Evolutionary conservation across 2,329 filamentous ascomycete species (phyloP).

Genomic region (Tolypocladium amazonense): DNA sequence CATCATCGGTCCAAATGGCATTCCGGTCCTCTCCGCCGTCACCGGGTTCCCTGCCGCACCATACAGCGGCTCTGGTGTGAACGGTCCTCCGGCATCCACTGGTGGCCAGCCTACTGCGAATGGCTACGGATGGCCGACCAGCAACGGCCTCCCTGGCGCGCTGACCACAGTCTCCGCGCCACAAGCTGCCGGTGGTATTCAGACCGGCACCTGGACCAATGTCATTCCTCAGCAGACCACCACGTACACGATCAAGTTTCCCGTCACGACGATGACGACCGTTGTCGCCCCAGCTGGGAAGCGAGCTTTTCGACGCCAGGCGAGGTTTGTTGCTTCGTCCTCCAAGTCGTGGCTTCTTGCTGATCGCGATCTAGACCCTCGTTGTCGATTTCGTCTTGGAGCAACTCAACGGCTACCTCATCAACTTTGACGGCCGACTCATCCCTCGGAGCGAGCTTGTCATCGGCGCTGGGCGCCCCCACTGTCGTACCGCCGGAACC

Average conservation of each 20-base stretch:
- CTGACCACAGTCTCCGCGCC: constrained; percentile 11
- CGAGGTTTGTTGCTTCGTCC: constrained; percentile 11
- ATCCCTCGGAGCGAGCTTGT: constrained; percentile 11
- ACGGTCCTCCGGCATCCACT: constrained; percentile 6
- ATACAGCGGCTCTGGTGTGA: constrained; percentile 6
- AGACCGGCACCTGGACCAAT: constrained; percentile 28
- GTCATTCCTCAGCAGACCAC: constrained; percentile 26
- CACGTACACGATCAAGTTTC: constrained; percentile 27
- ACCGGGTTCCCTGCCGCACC: constrained; percentile 7
- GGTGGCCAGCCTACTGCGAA: constrained; percentile 4
- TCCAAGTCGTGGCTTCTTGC: neutral
- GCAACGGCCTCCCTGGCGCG: constrained; percentile 5
- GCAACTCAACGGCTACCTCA: constrained; percentile 17
- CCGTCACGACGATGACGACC: constrained; percentile 26
- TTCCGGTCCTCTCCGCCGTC: constrained; percentile 10
- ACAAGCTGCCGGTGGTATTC: constrained; percentile 8
- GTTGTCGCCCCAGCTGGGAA: constrained; percentile 15
- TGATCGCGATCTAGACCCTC: constrained; percentile 8
- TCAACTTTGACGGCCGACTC: constrained; percentile 8
- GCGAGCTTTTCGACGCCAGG: constrained; percentile 17
- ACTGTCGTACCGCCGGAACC: constrained; percentile 8
- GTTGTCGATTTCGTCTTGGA: constrained; percentile 11
- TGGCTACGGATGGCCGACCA: constrained; percentile 13
- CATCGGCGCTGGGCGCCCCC: constrained; percentile 9
- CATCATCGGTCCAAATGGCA: constrained; percentile 11